phyloP scores from a whole-genome alignment of 768 basidiomycete species.

The Russula lepida region DNA sequence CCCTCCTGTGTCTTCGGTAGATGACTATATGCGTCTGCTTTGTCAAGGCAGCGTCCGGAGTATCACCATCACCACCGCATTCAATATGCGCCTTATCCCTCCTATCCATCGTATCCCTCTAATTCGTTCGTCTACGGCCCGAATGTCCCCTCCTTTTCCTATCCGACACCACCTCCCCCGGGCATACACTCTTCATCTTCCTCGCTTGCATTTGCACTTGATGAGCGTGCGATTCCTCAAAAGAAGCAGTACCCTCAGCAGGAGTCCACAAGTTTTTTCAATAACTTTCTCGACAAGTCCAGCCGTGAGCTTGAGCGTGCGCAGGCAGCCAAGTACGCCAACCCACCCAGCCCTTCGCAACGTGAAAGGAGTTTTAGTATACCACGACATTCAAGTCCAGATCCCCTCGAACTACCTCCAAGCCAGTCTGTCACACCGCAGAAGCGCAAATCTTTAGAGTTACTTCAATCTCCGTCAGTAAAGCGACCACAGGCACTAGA shows the following conservation, averaged over 20 bases:
- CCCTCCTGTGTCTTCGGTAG: not conserved
- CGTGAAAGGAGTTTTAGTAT: slow-evolving; percentile 25
- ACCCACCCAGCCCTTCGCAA: slow-evolving; percentile 16
- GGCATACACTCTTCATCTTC: slow-evolving; percentile 59
- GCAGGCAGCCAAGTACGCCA: slow-evolving; percentile 25
- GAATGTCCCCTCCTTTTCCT: slow-evolving; percentile 49
- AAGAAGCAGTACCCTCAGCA: slow-evolving; percentile 38
- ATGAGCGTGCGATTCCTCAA: slow-evolving; percentile 31
- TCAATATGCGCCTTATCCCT: slow-evolving; percentile 36
- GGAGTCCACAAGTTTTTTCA: slow-evolving; percentile 58
- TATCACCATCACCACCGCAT: slow-evolving; percentile 30
- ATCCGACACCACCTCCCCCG: slow-evolving; percentile 64
- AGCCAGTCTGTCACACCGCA: slow-evolving; percentile 43
- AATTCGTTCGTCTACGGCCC: slow-evolving; percentile 54
- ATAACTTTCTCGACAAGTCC: slow-evolving; percentile 54
- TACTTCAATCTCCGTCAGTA: slow-evolving; percentile 50
- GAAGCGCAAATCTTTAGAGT: slow-evolving; percentile 59
- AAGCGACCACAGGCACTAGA: slow-evolving; percentile 44
- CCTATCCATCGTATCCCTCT: slow-evolving; percentile 46
- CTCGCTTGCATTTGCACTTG: slow-evolving; percentile 68
- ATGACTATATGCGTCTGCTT: slow-evolving; percentile 16
- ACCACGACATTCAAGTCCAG: slow-evolving; percentile 24
- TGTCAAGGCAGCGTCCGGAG: slow-evolving; percentile 23
- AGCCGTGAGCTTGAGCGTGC: slow-evolving; percentile 34
- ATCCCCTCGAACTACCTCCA: slow-evolving; percentile 24